Base-by-base conservation (phyloP, 106 monocot genomes). In the Iris macrosiphon region DNA sequence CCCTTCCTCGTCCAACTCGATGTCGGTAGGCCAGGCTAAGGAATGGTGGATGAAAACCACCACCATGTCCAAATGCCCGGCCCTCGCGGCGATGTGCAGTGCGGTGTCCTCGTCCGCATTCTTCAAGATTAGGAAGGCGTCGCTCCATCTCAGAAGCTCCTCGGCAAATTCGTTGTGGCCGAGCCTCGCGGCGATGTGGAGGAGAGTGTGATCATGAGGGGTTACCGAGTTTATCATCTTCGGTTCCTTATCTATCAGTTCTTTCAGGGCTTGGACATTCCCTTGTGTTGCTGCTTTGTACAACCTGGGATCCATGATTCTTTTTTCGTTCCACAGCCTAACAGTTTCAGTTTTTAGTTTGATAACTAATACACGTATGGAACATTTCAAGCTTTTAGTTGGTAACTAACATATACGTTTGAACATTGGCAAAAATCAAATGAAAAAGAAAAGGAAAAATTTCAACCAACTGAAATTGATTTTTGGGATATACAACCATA, bases 101-200 rank as follows among this genome's bases (percentile, higher is more conserved):
- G 76, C 64, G 40, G 69, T 76, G 52, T 76, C 76, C 7, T 27
- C 53, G 17, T 76, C 64, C 23, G 31, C 38, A 59, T 70, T 76
- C 23, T 13, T 43, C 39, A 28, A 26, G 7, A 47, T 20, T 34
- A 76, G 59, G 17, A 70, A 50, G 4, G 30, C 46, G 37, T 54
- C 43, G 11, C 30, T 16, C 24, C 27, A 9, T 10, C 9, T 53
- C 2, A 70, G 45, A 27, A 70, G 29, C 47, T 29, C 52, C 13
- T 50, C 39, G 19, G 64, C 70, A 7, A 65, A 31, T 2, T 37
- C 47, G 3, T 14, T 37, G 53, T 65, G 69, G 10, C 70, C 76
- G 24, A 24, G 60, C 46, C 51, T 27, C 4, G 64, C 63, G 20
- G 65, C 76, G 43, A 76, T 58, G 32, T 76, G 76, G n/a, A 76